Base-by-base conservation (phyloP, 345 rosid species). In the Arabidopsis suecica region DNA sequence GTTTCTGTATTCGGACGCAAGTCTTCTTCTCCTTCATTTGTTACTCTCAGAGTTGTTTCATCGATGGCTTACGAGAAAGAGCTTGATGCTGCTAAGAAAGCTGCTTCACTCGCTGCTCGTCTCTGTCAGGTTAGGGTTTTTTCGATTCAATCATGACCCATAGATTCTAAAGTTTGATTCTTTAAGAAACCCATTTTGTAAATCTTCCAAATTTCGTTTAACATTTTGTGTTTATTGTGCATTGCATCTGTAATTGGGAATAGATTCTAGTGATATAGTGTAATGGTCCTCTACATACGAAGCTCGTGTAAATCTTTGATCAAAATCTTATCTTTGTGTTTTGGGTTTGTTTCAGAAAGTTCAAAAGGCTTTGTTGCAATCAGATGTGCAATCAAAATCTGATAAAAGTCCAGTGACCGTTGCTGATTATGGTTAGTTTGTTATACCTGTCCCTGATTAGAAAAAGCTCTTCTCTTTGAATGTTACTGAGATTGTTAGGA, bases 351-450 rank as follows among this genome's bases (percentile, higher is more conserved):
- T 77, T 76, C 93, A 95, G 99, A 92, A 88, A 72, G 90, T 89
- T 69, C 99, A 95, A 77, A 92, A 83, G 70, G 94, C 79, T 56
- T 74, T 92, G 74, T 71, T 89, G 89, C 90, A 87, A 50, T 89
- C 99, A 2, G 98, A 95, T 82, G 96, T 92, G 69, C 99, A 88
- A 30, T 86, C 94, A 16, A 95, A 95, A 81, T 87, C 87, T 7
- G 97, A 92, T 82, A 86, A 75, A 80, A 95, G 90, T 78, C 99
- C 99, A 25, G 98, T 92, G 60, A 92, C 99, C 1, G 93, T 95
- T 28, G 99, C 99, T 72, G 98, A 95, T 88, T 92, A 92, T 74
- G 98, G 99, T 95, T 71, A 80, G 84, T 69, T 38, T 16, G 4
- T 28, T 47, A 42, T 63, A 28, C 11, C 7, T 42, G 1, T 62